phyloP scores from a whole-genome alignment of 352 stramenopile species.

The Phytophthora tentaculata region DNA sequence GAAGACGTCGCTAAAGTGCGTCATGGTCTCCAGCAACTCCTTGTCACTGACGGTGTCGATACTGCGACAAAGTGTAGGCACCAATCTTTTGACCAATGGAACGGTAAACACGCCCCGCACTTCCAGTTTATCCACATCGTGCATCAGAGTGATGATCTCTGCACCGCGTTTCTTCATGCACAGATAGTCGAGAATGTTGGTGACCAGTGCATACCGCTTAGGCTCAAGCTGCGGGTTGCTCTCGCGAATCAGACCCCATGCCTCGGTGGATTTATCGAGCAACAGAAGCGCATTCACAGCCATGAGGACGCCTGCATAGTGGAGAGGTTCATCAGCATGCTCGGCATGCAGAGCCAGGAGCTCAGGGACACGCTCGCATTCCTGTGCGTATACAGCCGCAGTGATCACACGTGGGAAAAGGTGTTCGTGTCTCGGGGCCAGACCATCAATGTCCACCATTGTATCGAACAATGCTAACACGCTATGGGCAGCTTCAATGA shows the following conservation, averaged over 20 bases:
- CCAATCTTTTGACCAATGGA: conserved; percentile 43
- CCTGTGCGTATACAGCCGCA: conserved; percentile 55
- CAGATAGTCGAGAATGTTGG: conserved; percentile 60
- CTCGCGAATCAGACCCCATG: conserved; percentile 48
- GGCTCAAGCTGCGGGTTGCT: conserved; percentile 33
- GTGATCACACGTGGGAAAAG: conserved; percentile 64
- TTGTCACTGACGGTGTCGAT: conserved; percentile 44
- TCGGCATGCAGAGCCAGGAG: conserved; percentile 46
- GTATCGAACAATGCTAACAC: conserved; percentile 66
- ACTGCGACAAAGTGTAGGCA: conserved; percentile 45
- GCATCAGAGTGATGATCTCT: conserved; percentile 44
- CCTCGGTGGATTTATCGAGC: conserved; percentile 47
- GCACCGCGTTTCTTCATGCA: conserved; percentile 39
- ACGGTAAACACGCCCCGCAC: conserved; percentile 40
- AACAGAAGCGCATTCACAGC: conserved; percentile 62
- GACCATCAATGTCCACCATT: conserved; percentile 59
- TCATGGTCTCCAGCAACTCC: conserved; percentile 39
- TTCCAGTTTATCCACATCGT: conserved; percentile 41
- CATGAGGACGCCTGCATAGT: conserved; percentile 53
- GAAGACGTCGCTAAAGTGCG: conserved; percentile 43
- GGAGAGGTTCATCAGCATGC: conserved; percentile 36
- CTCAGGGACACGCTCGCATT: conserved; percentile 53
- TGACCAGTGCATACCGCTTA: conserved; percentile 37
- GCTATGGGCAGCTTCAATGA: conserved; percentile 37
- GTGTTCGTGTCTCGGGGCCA: conserved; percentile 35